These are phyloP conservation scores for Fusarium sp. DNA, from an alignment of 2,329 filamentous ascomycete genomes.

Conservation along the genomic window DNA sequence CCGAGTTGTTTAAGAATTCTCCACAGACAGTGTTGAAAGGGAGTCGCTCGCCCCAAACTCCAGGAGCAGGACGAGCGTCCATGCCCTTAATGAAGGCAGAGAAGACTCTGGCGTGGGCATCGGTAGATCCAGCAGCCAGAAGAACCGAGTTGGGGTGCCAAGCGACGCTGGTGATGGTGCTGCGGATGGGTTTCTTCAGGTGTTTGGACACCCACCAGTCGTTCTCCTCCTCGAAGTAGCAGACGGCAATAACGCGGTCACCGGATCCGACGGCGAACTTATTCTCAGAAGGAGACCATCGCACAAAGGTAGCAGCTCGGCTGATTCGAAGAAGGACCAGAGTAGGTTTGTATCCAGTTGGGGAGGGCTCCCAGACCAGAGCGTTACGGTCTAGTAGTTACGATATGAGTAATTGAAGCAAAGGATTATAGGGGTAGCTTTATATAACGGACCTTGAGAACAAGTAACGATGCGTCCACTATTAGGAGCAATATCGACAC, in stretches of 20 bases:
- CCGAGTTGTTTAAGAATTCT: constrained; percentile 95
- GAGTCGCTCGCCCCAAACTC: constrained; percentile 92
- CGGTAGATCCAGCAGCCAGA: constrained; percentile 93
- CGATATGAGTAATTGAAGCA: constrained; percentile 18
- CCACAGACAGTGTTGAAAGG: constrained; percentile 99
- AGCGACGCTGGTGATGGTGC: constrained; percentile 92
- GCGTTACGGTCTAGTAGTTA: constrained; percentile 84
- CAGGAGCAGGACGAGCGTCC: constrained; percentile 86
- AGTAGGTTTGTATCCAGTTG: constrained; percentile 94
- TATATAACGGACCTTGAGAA: constrained; percentile 79
- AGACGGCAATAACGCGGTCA: constrained; percentile 93
- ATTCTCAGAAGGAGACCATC: constrained; percentile 95
- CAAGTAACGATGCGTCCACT: constrained; percentile 97
- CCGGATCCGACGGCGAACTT: constrained; percentile 98
- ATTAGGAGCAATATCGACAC: constrained; percentile 92
- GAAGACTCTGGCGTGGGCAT: constrained; percentile 95
- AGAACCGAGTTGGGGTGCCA: constrained; percentile 99
- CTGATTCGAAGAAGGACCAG: constrained; percentile 97
- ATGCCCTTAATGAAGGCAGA: constrained; percentile 97
- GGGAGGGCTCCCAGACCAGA: constrained; percentile 96
- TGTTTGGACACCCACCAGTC: constrained; percentile 99
- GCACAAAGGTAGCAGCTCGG: constrained; percentile 94
- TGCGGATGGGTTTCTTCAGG: constrained; percentile 98
- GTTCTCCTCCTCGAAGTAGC: constrained; percentile 99
- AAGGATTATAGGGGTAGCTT: neutral